Conservation (phyloP, 139 green algal genomes). For the Coelastrella sp. region DNA sequence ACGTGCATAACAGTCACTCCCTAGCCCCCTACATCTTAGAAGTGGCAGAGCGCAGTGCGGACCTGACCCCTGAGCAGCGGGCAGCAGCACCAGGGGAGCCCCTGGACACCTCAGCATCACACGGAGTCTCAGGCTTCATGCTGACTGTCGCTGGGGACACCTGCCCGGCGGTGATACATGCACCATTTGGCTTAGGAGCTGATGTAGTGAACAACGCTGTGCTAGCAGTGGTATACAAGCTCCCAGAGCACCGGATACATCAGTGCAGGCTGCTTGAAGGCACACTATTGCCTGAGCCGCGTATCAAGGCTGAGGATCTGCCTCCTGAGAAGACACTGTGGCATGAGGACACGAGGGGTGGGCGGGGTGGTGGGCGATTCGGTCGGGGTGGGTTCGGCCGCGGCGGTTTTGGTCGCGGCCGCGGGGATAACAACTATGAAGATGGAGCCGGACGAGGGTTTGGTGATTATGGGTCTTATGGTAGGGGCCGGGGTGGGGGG, state of each 20-base stretch:
- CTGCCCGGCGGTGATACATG: slow-evolving; percentile 80
- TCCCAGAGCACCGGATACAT: slow-evolving; percentile 76
- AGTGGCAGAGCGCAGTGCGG: slow-evolving; percentile 66
- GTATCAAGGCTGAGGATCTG: slow-evolving; percentile 45
- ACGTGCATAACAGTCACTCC: slow-evolving; percentile 79
- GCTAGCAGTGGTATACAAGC: slow-evolving; percentile 74
- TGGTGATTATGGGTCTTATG: not conserved
- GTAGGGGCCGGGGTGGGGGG: too few relatives aligned
- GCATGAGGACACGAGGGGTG: slow-evolving; percentile 21
- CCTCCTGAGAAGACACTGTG: slow-evolving; percentile 46
- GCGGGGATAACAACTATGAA: not conserved
- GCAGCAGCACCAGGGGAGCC: slow-evolving; percentile 34
- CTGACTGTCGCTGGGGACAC: slow-evolving; percentile 76
- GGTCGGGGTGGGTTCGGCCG: not conserved
- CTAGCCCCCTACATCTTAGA: slow-evolving; percentile 81
- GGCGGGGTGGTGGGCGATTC: not conserved
- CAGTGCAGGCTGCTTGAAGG: slow-evolving; percentile 62
- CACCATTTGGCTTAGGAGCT: slow-evolving; percentile 79
- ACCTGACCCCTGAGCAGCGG: slow-evolving; percentile 45
- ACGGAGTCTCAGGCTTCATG: slow-evolving; percentile 84
- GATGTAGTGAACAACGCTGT: slow-evolving; percentile 87
- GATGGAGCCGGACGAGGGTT: not conserved
- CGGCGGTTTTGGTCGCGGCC: not conserved
- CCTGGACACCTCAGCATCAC: slow-evolving; percentile 51
- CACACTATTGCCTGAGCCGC: slow-evolving; percentile 44